Percentiles rank a stretch among this genome's conserved stretches.
These are phyloP conservation scores for Gossypium lobatum DNA, from an alignment of 441 rosid genomes.

Conservation along the genomic window DNA sequence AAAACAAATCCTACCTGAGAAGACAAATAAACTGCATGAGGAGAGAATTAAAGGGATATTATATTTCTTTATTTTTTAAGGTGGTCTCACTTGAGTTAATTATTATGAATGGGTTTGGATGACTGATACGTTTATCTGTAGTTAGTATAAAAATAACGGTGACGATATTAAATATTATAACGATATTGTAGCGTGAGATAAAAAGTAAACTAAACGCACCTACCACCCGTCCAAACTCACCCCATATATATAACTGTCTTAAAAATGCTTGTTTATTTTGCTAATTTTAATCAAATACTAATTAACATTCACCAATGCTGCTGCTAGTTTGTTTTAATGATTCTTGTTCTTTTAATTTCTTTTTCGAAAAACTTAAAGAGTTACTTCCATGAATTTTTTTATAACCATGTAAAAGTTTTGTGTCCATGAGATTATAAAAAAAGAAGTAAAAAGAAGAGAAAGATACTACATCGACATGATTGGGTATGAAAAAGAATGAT, in stretches of 20 bases:
- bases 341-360: not conserved
- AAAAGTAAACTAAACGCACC: too few species aligned
- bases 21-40: not conserved
- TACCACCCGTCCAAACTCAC: too few species aligned
- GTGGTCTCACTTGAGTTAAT: not conserved
- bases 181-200: too few species aligned
- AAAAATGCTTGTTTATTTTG: not conserved
- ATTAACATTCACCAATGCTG: not conserved
- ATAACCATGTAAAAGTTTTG: not conserved
- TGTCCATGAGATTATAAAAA: not conserved
- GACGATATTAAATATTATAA: too few species aligned
- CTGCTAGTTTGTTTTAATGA: not conserved
- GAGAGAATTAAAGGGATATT: not conserved
- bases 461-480: not conserved
- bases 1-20: too few species aligned
- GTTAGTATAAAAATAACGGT: too few species aligned
- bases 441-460: not conserved
- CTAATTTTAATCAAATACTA: not conserved
- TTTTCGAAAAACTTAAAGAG: not conserved
- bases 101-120: not conserved
- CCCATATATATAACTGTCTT: not conserved
- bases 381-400: too few species aligned
- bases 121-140: too few species aligned
- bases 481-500: not conserved
- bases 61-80: not conserved